These are phyloP conservation scores for Poa pratensis DNA, from an alignment of 176 grass and related monocot species.

Conservation along the genomic window DNA sequence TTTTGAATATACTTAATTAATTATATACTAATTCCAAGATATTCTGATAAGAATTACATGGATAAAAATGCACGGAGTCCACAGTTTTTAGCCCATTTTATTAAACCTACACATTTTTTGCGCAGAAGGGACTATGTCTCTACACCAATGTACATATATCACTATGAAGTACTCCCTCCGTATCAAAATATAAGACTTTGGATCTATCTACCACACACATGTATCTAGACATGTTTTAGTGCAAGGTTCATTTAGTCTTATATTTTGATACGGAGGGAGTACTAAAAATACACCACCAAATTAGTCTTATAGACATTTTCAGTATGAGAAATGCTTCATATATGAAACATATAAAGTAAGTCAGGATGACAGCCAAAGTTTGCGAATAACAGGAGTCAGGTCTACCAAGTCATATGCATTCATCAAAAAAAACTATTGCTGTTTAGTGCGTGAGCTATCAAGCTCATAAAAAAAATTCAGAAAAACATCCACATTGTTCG, in stretches of 20 bases:
- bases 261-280: too few species aligned
- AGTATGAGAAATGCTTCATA: neutral
- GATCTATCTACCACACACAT: too few species aligned
- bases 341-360: neutral
- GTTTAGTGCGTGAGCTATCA: neutral
- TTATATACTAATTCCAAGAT: neutral
- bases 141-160: neutral
- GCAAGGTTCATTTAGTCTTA: too few species aligned
- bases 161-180: neutral
- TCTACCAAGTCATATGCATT: neutral
- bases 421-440: neutral
- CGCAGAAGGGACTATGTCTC: neutral
- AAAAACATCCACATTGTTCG: neutral
- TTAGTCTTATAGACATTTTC: neutral
- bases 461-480: neutral
- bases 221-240: too few species aligned
- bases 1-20: neutral
- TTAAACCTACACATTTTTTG: neutral
- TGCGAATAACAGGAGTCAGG: neutral
- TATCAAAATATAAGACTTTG: too few species aligned
- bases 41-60: neutral
- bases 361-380: slow-evolving; percentile 6
- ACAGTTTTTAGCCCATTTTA: neutral
- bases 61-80: neutral
- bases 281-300: neutral